Conservation (phyloP, 169 alveolate species). For the Cryptosporidium baileyi region DNA sequence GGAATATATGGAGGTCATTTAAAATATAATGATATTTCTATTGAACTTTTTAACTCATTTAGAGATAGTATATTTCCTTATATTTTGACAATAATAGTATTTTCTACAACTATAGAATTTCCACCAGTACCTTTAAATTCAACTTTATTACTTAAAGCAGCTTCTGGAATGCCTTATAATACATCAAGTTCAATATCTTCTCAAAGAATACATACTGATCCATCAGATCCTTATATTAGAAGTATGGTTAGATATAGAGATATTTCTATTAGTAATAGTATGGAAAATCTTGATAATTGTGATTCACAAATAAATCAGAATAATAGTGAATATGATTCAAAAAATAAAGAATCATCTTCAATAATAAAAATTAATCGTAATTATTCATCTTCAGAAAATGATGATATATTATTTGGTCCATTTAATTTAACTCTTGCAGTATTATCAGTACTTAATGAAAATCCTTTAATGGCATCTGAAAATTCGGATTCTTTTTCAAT, state of each 20-base stretch:
- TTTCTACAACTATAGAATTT: slow-evolving; percentile 38
- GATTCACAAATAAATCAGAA: not conserved
- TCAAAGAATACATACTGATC: slow-evolving; percentile 60
- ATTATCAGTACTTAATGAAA: slow-evolving; percentile 44
- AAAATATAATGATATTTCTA: not conserved
- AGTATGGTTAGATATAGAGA: slow-evolving; percentile 65
- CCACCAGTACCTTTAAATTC: slow-evolving; percentile 66
- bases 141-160: slow-evolving; percentile 42
- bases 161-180: slow-evolving; percentile 67
- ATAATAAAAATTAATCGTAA: not conserved
- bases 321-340: not conserved
- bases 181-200: slow-evolving; percentile 63
- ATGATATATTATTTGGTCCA: slow-evolving; percentile 19
- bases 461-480: slow-evolving; percentile 18
- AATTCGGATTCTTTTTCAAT: not conserved
- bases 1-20: not conserved
- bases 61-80: slow-evolving; percentile 64
- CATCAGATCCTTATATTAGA: slow-evolving; percentile 62
- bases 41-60: slow-evolving; percentile 45
- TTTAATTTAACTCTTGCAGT: slow-evolving; percentile 64
- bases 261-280: slow-evolving; percentile 15
- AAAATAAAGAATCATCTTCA: not conserved
- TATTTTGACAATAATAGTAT: slow-evolving; percentile 35
- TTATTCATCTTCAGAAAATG: not conserved
- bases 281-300: not conserved